These are phyloP conservation scores for Fusarium albidum DNA, from an alignment of 2,329 filamentous ascomycete genomes.

Conservation along the genomic window DNA sequence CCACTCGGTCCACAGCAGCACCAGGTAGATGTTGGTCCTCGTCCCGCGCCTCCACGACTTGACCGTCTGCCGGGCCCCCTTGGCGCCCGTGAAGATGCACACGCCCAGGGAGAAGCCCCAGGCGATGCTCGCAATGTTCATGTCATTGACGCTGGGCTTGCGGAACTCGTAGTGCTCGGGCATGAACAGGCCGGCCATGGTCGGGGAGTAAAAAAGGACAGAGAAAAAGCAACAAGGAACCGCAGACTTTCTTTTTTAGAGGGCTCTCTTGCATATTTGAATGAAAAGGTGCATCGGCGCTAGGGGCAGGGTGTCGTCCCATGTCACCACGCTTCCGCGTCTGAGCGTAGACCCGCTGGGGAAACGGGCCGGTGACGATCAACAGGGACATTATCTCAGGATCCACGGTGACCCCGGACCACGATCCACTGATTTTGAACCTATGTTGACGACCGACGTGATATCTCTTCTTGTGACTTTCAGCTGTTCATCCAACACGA, in stretches of 20 bases:
- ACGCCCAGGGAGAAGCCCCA: slow-evolving; percentile 40
- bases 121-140: slow-evolving; percentile 41
- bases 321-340: slow-evolving; percentile 3
- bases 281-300: slow-evolving; percentile 4
- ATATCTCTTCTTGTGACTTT: no score
- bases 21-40: slow-evolving; percentile 33
- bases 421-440: no score
- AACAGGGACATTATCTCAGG: background rate
- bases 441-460: no score
- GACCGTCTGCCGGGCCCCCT: slow-evolving; percentile 33
- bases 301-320: background rate
- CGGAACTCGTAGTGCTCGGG: slow-evolving; percentile 29
- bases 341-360: slow-evolving; percentile 2
- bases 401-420: background rate
- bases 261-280: slow-evolving; percentile 25
- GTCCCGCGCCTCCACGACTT: slow-evolving; percentile 37
- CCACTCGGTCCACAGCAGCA: slow-evolving; percentile 39
- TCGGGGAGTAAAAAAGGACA: background rate
- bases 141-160: slow-evolving; percentile 36
- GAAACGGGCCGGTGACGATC: slow-evolving; percentile 23
- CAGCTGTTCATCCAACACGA: no score
- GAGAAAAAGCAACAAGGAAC: slow-evolving; percentile 9
- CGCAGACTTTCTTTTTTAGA: background rate
- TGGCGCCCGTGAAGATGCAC: slow-evolving; percentile 37
- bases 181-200: slow-evolving; percentile 36